Percentiles rank a stretch among this genome's conserved stretches.
phyloP scores from a whole-genome alignment of 768 basidiomycete genomes.

The Terana coerulea region DNA sequence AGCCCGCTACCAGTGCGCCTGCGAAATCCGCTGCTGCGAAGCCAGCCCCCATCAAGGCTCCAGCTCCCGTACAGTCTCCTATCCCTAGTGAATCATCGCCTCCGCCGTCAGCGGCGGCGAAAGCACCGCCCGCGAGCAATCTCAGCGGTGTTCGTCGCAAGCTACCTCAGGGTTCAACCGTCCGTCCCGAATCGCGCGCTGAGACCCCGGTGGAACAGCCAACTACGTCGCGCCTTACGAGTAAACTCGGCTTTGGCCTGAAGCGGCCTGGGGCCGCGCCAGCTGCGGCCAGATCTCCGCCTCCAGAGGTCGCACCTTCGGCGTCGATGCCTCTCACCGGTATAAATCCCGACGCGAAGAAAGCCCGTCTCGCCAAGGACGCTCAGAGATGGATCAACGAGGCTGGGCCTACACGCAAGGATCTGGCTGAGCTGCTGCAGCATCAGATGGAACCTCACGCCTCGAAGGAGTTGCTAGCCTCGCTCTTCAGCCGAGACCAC shows the following conservation, averaged over 20 bases:
- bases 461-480: constrained; percentile 68
- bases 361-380: constrained; percentile 69
- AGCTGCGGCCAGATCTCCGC: constrained; percentile 26
- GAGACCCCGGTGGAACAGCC: constrained; percentile 34
- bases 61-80: constrained; percentile 30
- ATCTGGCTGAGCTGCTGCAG: constrained; percentile 81
- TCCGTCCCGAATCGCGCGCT: constrained; percentile 44
- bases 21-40: constrained; percentile 20
- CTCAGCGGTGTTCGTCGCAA: constrained; percentile 66
- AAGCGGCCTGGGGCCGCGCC: constrained; percentile 42
- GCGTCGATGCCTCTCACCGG: constrained; percentile 40
- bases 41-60: constrained; percentile 17
- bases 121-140: constrained; percentile 43
- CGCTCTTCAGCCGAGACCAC: constrained; percentile 93
- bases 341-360: constrained; percentile 59
- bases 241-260: constrained; percentile 37
- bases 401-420: constrained; percentile 76
- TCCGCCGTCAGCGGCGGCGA: constrained; percentile 32
- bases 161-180: constrained; percentile 52
- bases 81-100: constrained; percentile 43
- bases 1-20: constrained; percentile 18
- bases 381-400: constrained; percentile 83
- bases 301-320: constrained; percentile 26
- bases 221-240: constrained; percentile 27
- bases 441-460: constrained; percentile 88